Base-by-base conservation (phyloP, 345 rosid species). In the Citrus mangshanensis region DNA sequence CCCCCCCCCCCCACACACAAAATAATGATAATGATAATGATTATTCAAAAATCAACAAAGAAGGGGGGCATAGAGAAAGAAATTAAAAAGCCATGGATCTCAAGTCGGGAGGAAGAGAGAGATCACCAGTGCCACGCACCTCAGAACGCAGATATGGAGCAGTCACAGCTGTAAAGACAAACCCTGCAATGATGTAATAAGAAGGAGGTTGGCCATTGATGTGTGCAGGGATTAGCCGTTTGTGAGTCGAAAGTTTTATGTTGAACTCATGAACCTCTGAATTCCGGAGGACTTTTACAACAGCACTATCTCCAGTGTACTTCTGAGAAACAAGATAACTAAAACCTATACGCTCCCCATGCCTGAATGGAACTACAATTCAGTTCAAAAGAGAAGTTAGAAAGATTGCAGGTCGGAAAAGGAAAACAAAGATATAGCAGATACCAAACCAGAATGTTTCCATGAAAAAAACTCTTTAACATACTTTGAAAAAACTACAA, bases 141-240 rank as follows among this genome's bases (percentile, higher is more conserved):
- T 95, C 99, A 51, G 98, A 92, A 28, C 93, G 94, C 82, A 95
- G 85, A 87, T 95, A 95, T 1, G 98, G 99, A 77, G 93, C 98
- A 70, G 97, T 89, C 59, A 93, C 93, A 62, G 95, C 87, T 22
- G 94, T 74, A 77, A 95, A 95, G 70, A 95, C 96, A 87, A 95
- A 92, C 64, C 99, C 99, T 81, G 97, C 98, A 77, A 91, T 79
- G 61, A 95, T 93, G 88, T 88, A 93, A 86, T 95, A 95, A 4
- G 98, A 86, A 79, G 99, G 98, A 78, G 97, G 91, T 73, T 78
- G 89, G 68, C 95, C 93, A 46, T 84, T 85, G 62, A 85, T 92
- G 84, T 95, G 98, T 72, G 95, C 95, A 55, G 98, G 95, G 85
- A 95, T 89, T 30, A 93, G 92, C 84, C 89, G 87, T 83, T 89